Evolutionary conservation across 2,329 filamentous ascomycete genomes (phyloP).

Genomic region (Fusarium papillatum): DNA sequence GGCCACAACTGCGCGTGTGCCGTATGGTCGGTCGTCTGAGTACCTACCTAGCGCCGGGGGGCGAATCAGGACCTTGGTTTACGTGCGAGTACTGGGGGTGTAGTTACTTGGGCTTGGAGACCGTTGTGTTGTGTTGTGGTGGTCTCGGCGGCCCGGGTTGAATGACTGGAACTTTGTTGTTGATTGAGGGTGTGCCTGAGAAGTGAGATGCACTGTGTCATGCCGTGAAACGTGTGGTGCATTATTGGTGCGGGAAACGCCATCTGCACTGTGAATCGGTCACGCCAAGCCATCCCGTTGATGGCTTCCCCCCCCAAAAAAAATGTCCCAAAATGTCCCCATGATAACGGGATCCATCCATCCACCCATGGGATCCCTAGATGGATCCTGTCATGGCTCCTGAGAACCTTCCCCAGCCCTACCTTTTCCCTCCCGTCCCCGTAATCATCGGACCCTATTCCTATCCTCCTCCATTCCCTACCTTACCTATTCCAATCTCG

Average conservation of each 20-base stretch:
- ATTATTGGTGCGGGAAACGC: slow-evolving; percentile 12
- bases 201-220: not conserved
- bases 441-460: slow-evolving; percentile 28
- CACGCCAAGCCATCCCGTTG: slow-evolving; percentile 29
- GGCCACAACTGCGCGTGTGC: not conserved
- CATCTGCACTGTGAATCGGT: slow-evolving; percentile 7
- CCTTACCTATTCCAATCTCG: slow-evolving; percentile 27
- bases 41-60: not conserved
- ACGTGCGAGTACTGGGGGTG: not conserved
- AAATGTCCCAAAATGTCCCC: slow-evolving; percentile 27
- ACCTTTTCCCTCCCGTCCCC: slow-evolving; percentile 23
- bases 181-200: not conserved
- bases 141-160: slow-evolving; percentile 7
- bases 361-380: not conserved
- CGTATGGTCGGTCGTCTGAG: not conserved
- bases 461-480: slow-evolving; percentile 9
- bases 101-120: not conserved
- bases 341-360: slow-evolving; percentile 36
- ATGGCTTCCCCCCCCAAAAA: slow-evolving; percentile 7
- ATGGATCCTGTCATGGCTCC: slow-evolving; percentile 36
- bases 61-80: slow-evolving; percentile 8
- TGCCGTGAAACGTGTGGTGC: too few relatives aligned
- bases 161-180: not conserved
- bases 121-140: not conserved
- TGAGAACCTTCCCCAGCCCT: slow-evolving; percentile 38